Conservation (phyloP, 1,139 yeast species). For the Arxiozyma heterogenica region DNA sequence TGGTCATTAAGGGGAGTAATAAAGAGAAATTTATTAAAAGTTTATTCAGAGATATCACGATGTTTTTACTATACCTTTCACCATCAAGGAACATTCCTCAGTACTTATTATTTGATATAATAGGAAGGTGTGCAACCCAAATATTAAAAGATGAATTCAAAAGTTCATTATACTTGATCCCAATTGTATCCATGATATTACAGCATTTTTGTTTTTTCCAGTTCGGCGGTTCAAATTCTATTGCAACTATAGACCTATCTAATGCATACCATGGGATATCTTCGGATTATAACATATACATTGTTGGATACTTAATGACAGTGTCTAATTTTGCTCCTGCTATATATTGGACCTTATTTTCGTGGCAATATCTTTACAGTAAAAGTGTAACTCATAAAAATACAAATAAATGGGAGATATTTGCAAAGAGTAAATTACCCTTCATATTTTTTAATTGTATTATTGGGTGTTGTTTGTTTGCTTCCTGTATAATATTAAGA, state of each 20-base stretch:
- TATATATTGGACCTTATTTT: slow-evolving; percentile 67
- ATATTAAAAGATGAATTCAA: slow-evolving; percentile 9
- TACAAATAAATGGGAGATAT: slow-evolving; percentile 26
- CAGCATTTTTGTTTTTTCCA: slow-evolving; percentile 79
- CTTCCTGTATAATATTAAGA: slow-evolving; percentile 65
- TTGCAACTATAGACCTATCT: slow-evolving; percentile 82
- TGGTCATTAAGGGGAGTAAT: not conserved
- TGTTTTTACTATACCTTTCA: slow-evolving; percentile 63
- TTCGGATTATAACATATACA: slow-evolving; percentile 51
- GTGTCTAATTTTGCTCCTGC: slow-evolving; percentile 80
- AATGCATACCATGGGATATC: slow-evolving; percentile 86
- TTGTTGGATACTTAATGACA: slow-evolving; percentile 74
- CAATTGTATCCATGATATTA: slow-evolving; percentile 32
- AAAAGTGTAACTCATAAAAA: slow-evolving; percentile 4
- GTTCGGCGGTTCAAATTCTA: slow-evolving; percentile 83
- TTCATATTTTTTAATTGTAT: slow-evolving; percentile 46
- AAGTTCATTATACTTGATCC: slow-evolving; percentile 9
- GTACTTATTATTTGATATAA: slow-evolving; percentile 44
- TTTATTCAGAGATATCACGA: slow-evolving; percentile 40
- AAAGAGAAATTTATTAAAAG: slow-evolving; percentile 11
- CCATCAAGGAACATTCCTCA: slow-evolving; percentile 62
- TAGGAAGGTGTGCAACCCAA: slow-evolving; percentile 10
- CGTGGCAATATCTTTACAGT: slow-evolving; percentile 38
- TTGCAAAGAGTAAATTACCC: slow-evolving; percentile 13
- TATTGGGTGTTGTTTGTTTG: slow-evolving; percentile 48